Conservation (phyloP, 495 filamentous ascomycete species). For the Glutinoglossum americanum region DNA sequence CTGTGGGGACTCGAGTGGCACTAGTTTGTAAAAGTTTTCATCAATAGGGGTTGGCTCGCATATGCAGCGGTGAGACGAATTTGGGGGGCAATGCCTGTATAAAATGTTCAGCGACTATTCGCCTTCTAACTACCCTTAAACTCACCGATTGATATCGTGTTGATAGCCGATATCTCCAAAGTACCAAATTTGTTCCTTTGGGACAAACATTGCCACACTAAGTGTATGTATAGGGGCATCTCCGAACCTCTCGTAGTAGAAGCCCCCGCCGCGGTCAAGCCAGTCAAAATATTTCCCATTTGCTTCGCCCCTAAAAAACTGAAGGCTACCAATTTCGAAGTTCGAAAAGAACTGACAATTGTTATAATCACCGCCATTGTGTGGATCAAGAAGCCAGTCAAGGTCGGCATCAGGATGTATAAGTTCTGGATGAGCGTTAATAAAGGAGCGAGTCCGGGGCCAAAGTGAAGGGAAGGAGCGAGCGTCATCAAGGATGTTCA, state of each 20-base stretch:
- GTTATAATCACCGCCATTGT: slow-evolving; percentile 22
- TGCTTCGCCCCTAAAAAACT: slow-evolving; percentile 33
- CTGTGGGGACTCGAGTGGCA: slow-evolving; percentile 27
- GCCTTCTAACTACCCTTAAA: slow-evolving; percentile 8
- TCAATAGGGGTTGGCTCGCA: slow-evolving; percentile 27
- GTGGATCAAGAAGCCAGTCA: slow-evolving; percentile 22
- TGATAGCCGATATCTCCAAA: slow-evolving; percentile 33
- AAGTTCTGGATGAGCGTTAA: slow-evolving; percentile 23
- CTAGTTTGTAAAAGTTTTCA: slow-evolving; percentile 30
- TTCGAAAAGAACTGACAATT: slow-evolving; percentile 37
- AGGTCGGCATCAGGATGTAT: slow-evolving; percentile 28
- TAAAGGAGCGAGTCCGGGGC: slow-evolving; percentile 24
- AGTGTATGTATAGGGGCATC: slow-evolving; percentile 43
- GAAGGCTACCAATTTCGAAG: slow-evolving; percentile 39
- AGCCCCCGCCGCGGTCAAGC: slow-evolving; percentile 33
- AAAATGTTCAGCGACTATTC: neutral
- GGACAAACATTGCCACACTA: slow-evolving; percentile 27
- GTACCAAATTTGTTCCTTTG: slow-evolving; percentile 25
- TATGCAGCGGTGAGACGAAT: slow-evolving; percentile 18
- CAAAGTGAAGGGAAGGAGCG: slow-evolving; percentile 28
- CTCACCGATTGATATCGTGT: slow-evolving; percentile 26
- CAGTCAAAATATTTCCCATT: slow-evolving; percentile 36
- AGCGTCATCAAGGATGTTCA: slow-evolving; percentile 31
- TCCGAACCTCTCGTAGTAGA: slow-evolving; percentile 41
- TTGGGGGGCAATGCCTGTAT: slow-evolving; percentile 16